Evolutionary conservation across 192 early-diverging fungal genomes (phyloP).

Genomic region (Mortierella claussenii): DNA sequence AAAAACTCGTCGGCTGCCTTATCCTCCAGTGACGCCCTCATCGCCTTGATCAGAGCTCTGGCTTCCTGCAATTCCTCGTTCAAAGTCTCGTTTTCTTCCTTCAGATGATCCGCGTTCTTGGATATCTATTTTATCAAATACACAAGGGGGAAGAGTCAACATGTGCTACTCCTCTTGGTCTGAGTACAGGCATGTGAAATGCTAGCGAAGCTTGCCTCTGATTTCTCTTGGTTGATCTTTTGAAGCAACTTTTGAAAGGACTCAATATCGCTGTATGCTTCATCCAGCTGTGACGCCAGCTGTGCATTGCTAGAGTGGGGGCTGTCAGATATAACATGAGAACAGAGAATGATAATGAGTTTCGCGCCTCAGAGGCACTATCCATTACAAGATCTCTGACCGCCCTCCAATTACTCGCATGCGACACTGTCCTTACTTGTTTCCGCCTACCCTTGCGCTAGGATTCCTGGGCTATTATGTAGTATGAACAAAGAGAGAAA

Average conservation of each 20-base stretch:
- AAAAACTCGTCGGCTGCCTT: constrained; percentile 44
- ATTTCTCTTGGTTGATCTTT: constrained; percentile 39
- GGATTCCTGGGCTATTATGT: background rate
- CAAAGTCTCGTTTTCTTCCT: constrained; percentile 29
- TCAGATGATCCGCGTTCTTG: constrained; percentile 28
- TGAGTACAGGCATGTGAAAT: too few species aligned
- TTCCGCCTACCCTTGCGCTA: too few species aligned
- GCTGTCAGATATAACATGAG: too few species aligned
- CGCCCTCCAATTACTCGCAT: too few species aligned
- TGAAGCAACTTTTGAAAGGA: constrained; percentile 43
- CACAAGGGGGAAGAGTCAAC: background rate
- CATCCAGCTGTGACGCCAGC: constrained; percentile 38
- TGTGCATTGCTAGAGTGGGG: constrained; percentile 48
- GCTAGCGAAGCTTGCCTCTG: constrained; percentile 14
- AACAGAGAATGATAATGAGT: background rate
- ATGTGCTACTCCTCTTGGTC: too few species aligned
- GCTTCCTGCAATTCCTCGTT: constrained; percentile 43
- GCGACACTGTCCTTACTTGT: too few species aligned
- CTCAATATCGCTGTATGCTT: constrained; percentile 42
- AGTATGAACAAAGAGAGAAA: background rate
- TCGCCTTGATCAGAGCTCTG: constrained; percentile 31
- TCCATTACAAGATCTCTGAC: too few species aligned
- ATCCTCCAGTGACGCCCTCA: constrained; percentile 34
- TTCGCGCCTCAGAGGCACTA: too few species aligned
- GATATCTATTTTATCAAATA: constrained; percentile 12